phyloP scores from a whole-genome alignment of 495 filamentous ascomycete species.

The Jackrogersella minutella region DNA sequence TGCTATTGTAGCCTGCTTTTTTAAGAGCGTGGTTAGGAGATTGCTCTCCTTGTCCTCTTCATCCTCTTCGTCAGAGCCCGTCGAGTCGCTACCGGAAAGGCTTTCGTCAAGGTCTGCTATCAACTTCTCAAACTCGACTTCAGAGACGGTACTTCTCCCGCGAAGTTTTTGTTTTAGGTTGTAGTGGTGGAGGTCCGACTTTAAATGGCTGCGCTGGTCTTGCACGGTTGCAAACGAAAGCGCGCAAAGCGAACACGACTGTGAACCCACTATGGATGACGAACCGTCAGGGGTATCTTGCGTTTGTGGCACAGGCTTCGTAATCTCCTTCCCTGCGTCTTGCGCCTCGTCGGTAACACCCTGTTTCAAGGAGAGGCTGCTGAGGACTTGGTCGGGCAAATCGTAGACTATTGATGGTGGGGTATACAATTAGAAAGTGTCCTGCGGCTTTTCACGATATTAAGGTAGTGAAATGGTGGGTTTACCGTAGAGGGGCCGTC shows the following conservation, averaged over 20 bases:
- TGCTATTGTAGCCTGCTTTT: conserved; percentile 79
- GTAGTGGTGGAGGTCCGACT: conserved; percentile 93
- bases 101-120: conserved; percentile 87
- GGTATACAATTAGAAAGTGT: conserved; percentile 22
- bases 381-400: conserved; percentile 78
- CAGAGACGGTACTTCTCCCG: conserved; percentile 71
- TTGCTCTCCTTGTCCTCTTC: conserved; percentile 62
- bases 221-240: conserved; percentile 72
- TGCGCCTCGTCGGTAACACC: conserved; percentile 44
- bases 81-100: conserved; percentile 79
- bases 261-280: conserved; percentile 63
- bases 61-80: conserved; percentile 61
- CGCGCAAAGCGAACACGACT: conserved; percentile 82
- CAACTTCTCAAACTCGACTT: conserved; percentile 83
- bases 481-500: conserved; percentile 53
- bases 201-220: conserved; percentile 85
- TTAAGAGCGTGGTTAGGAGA: conserved; percentile 75
- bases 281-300: conserved; percentile 49
- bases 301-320: conserved; percentile 18
- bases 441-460: neutral
- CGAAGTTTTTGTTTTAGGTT: conserved; percentile 90
- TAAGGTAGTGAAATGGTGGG: neutral
- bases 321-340: conserved; percentile 39
- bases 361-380: conserved; percentile 69
- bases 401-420: conserved; percentile 73